Evolutionary conservation across 2,329 filamentous ascomycete species (phyloP).

Genomic region (Rachicladosporium sp.): DNA sequence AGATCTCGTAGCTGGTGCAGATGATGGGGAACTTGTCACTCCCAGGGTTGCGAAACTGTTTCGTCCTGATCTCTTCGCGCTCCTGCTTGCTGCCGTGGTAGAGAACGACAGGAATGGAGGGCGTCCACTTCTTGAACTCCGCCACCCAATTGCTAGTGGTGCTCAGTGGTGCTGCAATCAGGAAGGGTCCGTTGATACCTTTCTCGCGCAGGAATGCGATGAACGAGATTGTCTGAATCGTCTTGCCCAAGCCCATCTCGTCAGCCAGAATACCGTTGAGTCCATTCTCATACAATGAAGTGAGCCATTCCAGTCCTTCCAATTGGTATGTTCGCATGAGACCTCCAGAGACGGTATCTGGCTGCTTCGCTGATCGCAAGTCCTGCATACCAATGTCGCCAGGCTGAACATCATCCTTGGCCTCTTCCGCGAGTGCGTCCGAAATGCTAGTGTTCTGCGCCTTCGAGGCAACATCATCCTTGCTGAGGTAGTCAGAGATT

Average conservation of each 20-base stretch:
- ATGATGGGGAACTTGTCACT: slow-evolving; percentile 73
- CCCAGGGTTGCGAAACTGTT: slow-evolving; percentile 57
- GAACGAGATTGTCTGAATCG: slow-evolving; percentile 78
- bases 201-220: slow-evolving; percentile 80
- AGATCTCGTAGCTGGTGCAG: slow-evolving; percentile 92
- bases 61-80: slow-evolving; percentile 61
- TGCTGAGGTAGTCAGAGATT: slow-evolving; percentile 50
- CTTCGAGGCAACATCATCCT: slow-evolving; percentile 43
- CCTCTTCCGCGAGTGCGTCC: slow-evolving; percentile 47
- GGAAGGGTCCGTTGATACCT: slow-evolving; percentile 75
- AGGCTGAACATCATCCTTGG: slow-evolving; percentile 45
- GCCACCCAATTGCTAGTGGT: slow-evolving; percentile 94
- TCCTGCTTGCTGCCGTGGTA: slow-evolving; percentile 79
- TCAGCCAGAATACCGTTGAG: slow-evolving; percentile 86
- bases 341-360: slow-evolving; percentile 70
- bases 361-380: slow-evolving; percentile 71
- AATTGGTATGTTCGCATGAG: slow-evolving; percentile 91
- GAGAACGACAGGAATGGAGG: slow-evolving; percentile 72
- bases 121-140: slow-evolving; percentile 85
- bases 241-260: slow-evolving; percentile 91
- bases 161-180: slow-evolving; percentile 82
- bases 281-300: slow-evolving; percentile 71
- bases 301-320: slow-evolving; percentile 89
- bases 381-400: slow-evolving; percentile 53
- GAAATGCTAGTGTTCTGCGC: slow-evolving; percentile 42